These are phyloP conservation scores for Haematococcus sp. DNA, from an alignment of 139 green algal genomes.

Conservation along the genomic window DNA sequence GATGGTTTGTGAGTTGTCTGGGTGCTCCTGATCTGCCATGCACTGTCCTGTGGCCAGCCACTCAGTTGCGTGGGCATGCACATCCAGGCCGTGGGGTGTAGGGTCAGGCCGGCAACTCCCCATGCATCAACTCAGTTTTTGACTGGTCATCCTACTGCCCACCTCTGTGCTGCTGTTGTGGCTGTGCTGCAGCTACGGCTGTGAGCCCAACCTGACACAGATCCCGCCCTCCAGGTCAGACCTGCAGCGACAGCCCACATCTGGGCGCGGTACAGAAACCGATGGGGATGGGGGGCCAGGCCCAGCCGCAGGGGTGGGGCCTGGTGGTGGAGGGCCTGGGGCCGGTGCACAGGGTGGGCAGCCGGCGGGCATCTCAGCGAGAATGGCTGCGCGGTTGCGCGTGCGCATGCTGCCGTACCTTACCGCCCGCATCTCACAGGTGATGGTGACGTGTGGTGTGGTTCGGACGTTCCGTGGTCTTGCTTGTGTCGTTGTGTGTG, in stretches of 20 bases:
- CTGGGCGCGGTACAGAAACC: not conserved
- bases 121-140: too few species aligned
- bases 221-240: not conserved
- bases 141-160: too few species aligned
- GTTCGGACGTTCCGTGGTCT: too few species aligned
- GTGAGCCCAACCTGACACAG: conserved; percentile 15
- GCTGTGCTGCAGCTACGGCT: conserved; percentile 10
- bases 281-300: not conserved
- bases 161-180: not conserved
- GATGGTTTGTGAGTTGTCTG: too few species aligned
- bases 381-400: conserved; percentile 27
- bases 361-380: not conserved
- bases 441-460: too few species aligned
- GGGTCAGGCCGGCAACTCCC: too few species aligned
- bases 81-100: too few species aligned
- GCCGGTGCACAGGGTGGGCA: too few species aligned
- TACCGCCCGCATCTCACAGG: conserved; percentile 19
- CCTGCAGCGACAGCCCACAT: not conserved
- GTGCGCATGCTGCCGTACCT: conserved; percentile 54
- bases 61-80: too few species aligned
- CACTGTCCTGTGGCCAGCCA: too few species aligned
- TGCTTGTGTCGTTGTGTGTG: too few species aligned
- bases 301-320: not conserved
- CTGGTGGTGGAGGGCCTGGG: not conserved
- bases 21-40: too few species aligned